Conservation (phyloP, 2,329 filamentous ascomycete species). For the Colletotrichum cuscutae region DNA sequence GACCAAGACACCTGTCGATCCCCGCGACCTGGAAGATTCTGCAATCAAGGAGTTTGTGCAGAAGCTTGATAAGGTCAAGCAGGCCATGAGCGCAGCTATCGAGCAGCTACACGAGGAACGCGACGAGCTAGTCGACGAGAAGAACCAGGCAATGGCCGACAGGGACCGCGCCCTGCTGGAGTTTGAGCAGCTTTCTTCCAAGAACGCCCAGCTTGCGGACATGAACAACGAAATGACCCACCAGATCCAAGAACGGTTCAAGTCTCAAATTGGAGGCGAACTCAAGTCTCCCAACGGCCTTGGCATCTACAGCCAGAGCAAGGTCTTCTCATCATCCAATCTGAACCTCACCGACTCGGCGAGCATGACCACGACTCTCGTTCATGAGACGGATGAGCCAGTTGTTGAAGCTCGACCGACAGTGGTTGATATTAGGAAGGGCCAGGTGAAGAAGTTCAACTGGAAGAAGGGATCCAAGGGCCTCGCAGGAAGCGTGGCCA, state of each 20-base stretch:
- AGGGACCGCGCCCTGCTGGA: constrained; percentile 95
- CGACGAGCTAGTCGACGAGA: constrained; percentile 86
- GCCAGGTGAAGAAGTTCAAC: constrained; percentile 95
- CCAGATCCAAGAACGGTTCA: constrained; percentile 93
- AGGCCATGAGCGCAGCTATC: constrained; percentile 65
- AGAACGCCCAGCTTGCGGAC: constrained; percentile 93
- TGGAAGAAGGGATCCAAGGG: constrained; percentile 98
- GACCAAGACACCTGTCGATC: constrained; percentile 81
- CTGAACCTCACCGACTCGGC: constrained; percentile 59
- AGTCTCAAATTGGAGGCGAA: constrained; percentile 73
- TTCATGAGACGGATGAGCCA: constrained; percentile 73
- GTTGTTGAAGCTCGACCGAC: constrained; percentile 82
- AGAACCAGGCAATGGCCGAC: constrained; percentile 82
- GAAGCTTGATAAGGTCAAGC: constrained; percentile 71
- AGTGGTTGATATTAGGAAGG: constrained; percentile 94
- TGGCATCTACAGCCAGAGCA: constrained; percentile 66
- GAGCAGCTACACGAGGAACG: constrained; percentile 75
- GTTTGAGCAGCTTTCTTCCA: constrained; percentile 92
- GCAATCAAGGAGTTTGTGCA: constrained; percentile 93
- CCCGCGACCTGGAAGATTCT: constrained; percentile 85
- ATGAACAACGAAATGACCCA: constrained; percentile 96
- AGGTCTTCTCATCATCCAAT: constrained; percentile 61
- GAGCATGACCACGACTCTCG: constrained; percentile 68
- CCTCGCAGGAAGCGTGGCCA: constrained; percentile 92
- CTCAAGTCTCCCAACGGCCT: constrained; percentile 63